Evolutionary conservation across 305 asterid genomes (phyloP), one percentile per base, ranked within the genome.

Genomic region (Coffea humblotiana): DNA sequence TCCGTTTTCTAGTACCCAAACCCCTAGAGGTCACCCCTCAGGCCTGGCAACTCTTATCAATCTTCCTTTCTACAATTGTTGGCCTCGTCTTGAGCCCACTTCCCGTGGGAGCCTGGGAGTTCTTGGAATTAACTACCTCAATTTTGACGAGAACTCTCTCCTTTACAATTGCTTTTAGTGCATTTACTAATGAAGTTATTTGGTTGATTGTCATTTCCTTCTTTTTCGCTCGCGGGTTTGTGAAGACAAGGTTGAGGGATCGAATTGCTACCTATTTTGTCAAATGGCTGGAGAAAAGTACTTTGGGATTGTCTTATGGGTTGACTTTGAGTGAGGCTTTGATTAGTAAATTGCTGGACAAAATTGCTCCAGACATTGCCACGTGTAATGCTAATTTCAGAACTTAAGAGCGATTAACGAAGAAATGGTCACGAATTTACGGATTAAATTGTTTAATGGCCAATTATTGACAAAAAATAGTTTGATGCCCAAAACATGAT

Each of bases 21-120:
- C 98, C 99, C 25, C 85, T 83, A 18, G 94, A 92, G 72, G 96
- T 95, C 80, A 87, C 98, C 49, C 88, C 86, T 3, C 96, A 95
- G 76, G 99, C 98, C 6, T 95, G 99, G 99, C 99, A 95, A 70
- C 78, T 95, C 74, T 92, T 95, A 58, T 86, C 98, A 43, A 93
- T 93, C 73, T 93, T 95, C 85, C 90, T 91, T 77, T 95, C 99
- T 75, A 95, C 98, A 70, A 90, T 93, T 77, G 94, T 98, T 71
- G 98, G 98, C 48, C 93, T 93, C 29, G 96, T 95, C 64, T 92
- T 93, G 78, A 88, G 91, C 78, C 98, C 99, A 7, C 88, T 95
- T 48, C 98, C 98, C 61, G 97, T 95, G 65, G 98, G 99, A 37
- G 98, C 98, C 12, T 95, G 97, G 97, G 97, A 97, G 40, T 95